phyloP scores from a whole-genome alignment of 768 basidiomycete genomes.

The Mycena filopes region DNA sequence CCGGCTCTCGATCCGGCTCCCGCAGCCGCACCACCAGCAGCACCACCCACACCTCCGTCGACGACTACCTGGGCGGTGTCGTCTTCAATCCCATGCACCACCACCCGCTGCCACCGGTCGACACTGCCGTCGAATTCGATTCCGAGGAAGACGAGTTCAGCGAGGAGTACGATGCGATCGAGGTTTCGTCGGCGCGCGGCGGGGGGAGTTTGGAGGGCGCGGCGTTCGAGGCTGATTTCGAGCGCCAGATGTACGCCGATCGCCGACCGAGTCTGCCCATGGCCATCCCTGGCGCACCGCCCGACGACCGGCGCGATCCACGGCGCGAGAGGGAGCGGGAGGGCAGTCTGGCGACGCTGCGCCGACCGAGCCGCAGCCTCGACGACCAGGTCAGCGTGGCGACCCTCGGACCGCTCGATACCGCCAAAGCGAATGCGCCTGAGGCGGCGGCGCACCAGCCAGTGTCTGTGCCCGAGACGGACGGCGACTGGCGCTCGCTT shows the following conservation, averaged over 20 bases:
- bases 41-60: slow-evolving; percentile 40
- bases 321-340: slow-evolving; percentile 48
- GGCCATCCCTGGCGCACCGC: slow-evolving; percentile 58
- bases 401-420: slow-evolving; percentile 22
- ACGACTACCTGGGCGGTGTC: slow-evolving; percentile 36
- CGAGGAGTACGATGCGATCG: slow-evolving; percentile 27
- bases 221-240: slow-evolving; percentile 40
- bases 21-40: slow-evolving; percentile 46
- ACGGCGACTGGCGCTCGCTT: slow-evolving; percentile 67
- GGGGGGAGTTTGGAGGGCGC: slow-evolving; percentile 34
- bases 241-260: slow-evolving; percentile 33
- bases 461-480: slow-evolving; percentile 57
- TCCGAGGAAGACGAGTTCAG: slow-evolving; percentile 33
- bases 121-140: slow-evolving; percentile 29
- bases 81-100: slow-evolving; percentile 30
- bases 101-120: slow-evolving; percentile 17
- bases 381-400: slow-evolving; percentile 55
- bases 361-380: slow-evolving; percentile 69
- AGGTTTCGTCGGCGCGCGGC: slow-evolving; percentile 28
- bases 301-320: slow-evolving; percentile 13
- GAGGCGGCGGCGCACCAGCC: background rate
- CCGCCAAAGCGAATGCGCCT: slow-evolving; percentile 1
- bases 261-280: slow-evolving; percentile 71
- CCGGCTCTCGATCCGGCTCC: slow-evolving; percentile 50
- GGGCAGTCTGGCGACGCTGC: slow-evolving; percentile 66